Conservation (phyloP, 345 rosid genomes). For the Eucalyptus sp. region DNA sequence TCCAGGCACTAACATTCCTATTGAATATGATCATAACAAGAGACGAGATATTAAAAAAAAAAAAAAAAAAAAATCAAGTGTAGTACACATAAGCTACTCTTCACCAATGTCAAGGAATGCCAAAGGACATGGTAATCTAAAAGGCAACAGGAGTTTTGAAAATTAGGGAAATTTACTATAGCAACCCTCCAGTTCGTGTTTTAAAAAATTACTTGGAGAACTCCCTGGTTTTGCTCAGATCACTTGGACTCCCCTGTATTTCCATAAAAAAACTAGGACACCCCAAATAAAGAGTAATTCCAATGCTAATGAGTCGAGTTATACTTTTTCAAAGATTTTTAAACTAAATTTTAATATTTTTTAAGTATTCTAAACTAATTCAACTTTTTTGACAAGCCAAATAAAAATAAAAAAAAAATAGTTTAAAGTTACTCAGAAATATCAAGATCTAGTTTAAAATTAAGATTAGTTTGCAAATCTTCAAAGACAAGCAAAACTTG, state of each 20-base stretch:
- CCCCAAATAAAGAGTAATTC: not conserved
- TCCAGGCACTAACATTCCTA: not conserved
- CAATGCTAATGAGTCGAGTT: not conserved
- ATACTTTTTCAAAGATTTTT: not conserved
- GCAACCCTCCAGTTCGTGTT: not conserved
- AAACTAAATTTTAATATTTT: not conserved
- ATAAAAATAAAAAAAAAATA: not conserved
- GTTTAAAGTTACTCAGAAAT: not conserved
- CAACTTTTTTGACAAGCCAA: not conserved
- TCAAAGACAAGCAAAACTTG: not conserved
- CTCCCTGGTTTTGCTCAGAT: not conserved
- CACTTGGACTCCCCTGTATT: not conserved
- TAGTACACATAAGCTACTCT: not conserved
- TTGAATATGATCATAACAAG: not conserved
- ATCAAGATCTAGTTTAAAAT: not conserved
- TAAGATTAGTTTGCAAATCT: not conserved
- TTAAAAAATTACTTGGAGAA: not conserved
- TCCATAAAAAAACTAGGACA: not conserved
- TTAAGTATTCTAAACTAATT: not conserved
- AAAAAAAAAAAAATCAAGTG: not conserved
- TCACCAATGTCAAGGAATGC: not conserved
- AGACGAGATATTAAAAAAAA: not conserved
- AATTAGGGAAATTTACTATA: not conserved
- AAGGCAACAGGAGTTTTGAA: not conserved
- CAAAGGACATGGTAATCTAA: not conserved